These are phyloP conservation scores for Grosmannia huntii DNA, from an alignment of 2,329 filamentous ascomycete species.

Conservation along the genomic window DNA sequence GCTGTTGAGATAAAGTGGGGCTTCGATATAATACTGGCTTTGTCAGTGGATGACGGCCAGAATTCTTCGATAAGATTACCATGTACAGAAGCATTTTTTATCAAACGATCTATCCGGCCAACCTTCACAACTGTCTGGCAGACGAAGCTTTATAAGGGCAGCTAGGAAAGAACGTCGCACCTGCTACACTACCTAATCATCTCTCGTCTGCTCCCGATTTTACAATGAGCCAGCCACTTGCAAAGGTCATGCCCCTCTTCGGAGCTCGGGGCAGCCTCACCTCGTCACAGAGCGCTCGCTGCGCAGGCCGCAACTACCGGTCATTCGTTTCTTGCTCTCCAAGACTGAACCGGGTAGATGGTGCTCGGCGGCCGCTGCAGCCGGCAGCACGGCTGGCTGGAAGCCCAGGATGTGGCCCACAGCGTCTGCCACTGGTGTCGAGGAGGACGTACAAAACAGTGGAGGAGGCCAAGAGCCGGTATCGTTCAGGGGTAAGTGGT, in stretches of 20 bases:
- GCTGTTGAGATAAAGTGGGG: neutral
- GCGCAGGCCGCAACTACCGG: neutral
- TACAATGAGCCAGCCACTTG: constrained; percentile 7
- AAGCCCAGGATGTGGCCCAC: constrained; percentile 8
- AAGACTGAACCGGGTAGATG: neutral
- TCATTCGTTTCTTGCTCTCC: constrained; percentile 2
- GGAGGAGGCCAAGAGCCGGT: constrained; percentile 45
- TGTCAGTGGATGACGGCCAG: neutral
- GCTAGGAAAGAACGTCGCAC: neutral
- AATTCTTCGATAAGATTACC: neutral
- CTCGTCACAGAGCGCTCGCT: neutral
- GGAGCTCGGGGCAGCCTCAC: constrained; percentile 5
- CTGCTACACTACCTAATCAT: neutral
- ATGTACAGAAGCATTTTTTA: neutral
- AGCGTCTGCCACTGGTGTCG: constrained; percentile 19
- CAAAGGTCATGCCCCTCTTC: constrained; percentile 6
- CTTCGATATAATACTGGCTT: neutral
- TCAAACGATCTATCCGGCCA: neutral
- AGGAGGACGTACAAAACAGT: constrained; percentile 37
- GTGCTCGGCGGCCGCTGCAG: constrained; percentile 1
- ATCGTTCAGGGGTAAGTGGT: constrained; percentile 39
- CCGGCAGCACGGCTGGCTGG: constrained; percentile 1
- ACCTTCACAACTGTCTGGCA: neutral
- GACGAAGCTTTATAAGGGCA: neutral
- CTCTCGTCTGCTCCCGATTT: too few species aligned